These are phyloP conservation scores for Candida sp. DNA, from an alignment of 1,139 yeast genomes.

Conservation along the genomic window DNA sequence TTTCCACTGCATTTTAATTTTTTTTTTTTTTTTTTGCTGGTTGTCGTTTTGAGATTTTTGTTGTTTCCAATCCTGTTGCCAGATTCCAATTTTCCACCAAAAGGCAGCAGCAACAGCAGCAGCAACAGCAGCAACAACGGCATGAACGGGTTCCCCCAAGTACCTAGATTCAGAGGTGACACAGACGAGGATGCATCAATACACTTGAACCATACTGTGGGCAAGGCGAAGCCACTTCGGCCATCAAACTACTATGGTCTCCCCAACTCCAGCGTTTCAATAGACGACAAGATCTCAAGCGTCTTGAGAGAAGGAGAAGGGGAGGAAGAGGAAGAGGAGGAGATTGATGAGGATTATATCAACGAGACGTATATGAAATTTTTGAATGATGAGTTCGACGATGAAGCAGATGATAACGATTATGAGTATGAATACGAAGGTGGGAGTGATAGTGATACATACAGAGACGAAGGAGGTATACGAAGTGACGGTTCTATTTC, in stretches of 20 bases:
- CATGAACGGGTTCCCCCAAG: conserved; percentile 25
- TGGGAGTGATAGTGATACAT: conserved; percentile 25
- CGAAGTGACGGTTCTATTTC: conserved; percentile 17
- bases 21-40: background rate
- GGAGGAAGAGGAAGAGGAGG: conserved; percentile 7
- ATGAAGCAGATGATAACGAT: conserved; percentile 27
- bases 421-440: conserved; percentile 28
- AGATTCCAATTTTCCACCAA: background rate
- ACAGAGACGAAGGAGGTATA: conserved; percentile 20
- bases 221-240: conserved; percentile 41
- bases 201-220: conserved; percentile 40
- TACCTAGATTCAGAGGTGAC: conserved; percentile 43
- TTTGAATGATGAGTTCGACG: conserved; percentile 26
- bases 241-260: conserved; percentile 4
- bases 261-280: background rate
- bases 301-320: conserved; percentile 3
- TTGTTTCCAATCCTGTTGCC: conserved; percentile 1
- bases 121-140: background rate
- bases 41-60: background rate
- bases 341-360: conserved; percentile 13
- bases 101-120: background rate
- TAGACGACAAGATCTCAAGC: conserved; percentile 9
- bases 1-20: background rate
- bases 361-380: conserved; percentile 12
- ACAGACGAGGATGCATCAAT: conserved; percentile 51